phyloP scores from a whole-genome alignment of 352 stramenopile species.

The Peronospora destructor region DNA sequence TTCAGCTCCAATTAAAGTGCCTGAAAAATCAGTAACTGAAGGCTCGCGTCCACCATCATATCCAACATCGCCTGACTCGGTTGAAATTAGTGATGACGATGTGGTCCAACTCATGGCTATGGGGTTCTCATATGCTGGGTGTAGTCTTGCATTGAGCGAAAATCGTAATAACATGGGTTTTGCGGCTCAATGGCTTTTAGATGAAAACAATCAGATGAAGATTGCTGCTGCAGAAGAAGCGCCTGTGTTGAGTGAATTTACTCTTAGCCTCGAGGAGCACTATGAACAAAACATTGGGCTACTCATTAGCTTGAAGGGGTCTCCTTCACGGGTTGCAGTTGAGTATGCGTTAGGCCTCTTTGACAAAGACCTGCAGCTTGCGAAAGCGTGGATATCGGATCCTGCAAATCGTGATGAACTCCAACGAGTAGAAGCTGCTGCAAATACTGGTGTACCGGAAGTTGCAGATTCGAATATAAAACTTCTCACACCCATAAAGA shows the following conservation, averaged over 20 bases:
- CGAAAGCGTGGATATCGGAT: conserved; percentile 57
- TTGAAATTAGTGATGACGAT: conserved; percentile 65
- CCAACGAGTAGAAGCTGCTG: conserved; percentile 37
- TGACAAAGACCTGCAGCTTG: conserved; percentile 51
- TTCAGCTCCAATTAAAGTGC: conserved; percentile 29
- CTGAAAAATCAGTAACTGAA: conserved; percentile 6
- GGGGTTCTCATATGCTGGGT: conserved; percentile 84
- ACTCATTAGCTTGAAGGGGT: conserved; percentile 55
- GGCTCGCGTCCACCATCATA: conserved; percentile 2
- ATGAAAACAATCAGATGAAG: conserved; percentile 69
- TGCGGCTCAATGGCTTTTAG: conserved; percentile 78
- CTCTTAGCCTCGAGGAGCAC: conserved; percentile 53
- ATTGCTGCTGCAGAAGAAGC: conserved; percentile 56
- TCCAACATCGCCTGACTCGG: conserved; percentile 6
- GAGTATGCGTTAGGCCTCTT: conserved; percentile 72
- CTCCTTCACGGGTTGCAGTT: conserved; percentile 43
- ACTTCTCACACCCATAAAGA: conserved; percentile 28
- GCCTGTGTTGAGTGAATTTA: conserved; percentile 40
- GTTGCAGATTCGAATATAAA: conserved; percentile 1
- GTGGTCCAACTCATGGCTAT: conserved; percentile 86
- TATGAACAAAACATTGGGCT: conserved; percentile 62
- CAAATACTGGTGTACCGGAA: neutral
- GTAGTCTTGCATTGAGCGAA: conserved; percentile 57
- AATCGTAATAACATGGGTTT: conserved; percentile 58
- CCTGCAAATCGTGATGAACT: conserved; percentile 59